These are phyloP conservation scores for Penicillium olsonii DNA, from an alignment of 2,329 filamentous ascomycete genomes.

Conservation along the genomic window DNA sequence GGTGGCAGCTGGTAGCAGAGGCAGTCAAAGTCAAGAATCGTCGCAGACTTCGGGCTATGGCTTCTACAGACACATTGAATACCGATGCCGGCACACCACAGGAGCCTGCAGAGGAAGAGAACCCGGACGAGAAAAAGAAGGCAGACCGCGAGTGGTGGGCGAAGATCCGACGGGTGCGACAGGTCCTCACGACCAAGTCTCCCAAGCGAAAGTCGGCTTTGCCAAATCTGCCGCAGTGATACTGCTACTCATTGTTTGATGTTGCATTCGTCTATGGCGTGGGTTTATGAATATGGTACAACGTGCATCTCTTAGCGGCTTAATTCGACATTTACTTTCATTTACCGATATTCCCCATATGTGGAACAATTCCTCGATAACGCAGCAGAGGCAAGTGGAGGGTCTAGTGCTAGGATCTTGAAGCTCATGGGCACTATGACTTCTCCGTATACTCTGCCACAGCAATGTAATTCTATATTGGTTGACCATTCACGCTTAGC, in stretches of 20 bases:
- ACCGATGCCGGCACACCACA: conserved; percentile 29
- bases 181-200: conserved; percentile 67
- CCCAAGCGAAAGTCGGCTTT: conserved; percentile 49
- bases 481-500: too few relatives aligned
- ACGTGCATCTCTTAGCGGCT: conserved; percentile 5
- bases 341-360: neutral
- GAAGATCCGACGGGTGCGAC: conserved; percentile 70
- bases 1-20: conserved; percentile 49
- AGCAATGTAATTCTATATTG: too few relatives aligned
- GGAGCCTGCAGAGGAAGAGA: conserved; percentile 34
- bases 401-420: neutral
- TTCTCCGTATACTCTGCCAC: too few relatives aligned
- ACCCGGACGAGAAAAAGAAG: conserved; percentile 50
- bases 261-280: conserved; percentile 3
- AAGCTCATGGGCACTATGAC: neutral
- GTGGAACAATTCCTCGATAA: too few relatives aligned
- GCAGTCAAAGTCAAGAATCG: conserved; percentile 45
- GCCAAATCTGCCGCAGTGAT: conserved; percentile 1
- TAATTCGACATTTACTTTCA: neutral
- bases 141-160: conserved; percentile 75
- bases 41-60: conserved; percentile 30
- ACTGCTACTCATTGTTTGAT: conserved; percentile 1
- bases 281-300: conserved; percentile 2
- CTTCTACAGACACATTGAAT: conserved; percentile 28
- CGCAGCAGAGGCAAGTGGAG: too few relatives aligned